These are phyloP conservation scores for Oryza punctata DNA, from an alignment of 176 grass and related monocot species.

Conservation along the genomic window DNA sequence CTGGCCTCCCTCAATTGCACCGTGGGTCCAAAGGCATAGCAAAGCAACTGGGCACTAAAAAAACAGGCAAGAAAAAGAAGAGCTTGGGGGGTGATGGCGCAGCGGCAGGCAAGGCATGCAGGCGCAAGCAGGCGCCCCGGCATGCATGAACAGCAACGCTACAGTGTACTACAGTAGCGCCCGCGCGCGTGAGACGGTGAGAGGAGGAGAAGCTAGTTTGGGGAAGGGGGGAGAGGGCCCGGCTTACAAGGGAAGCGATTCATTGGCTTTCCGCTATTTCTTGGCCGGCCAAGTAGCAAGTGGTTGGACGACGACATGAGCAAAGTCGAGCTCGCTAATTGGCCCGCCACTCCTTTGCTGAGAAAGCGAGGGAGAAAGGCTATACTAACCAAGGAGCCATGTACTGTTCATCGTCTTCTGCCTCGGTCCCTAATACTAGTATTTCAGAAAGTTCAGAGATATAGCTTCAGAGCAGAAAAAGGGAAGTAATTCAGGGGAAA, in stretches of 20 bases:
- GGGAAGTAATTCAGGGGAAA: not conserved
- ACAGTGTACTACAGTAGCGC: constrained; percentile 33
- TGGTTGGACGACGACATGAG: constrained; percentile 15
- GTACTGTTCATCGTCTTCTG: constrained; percentile 55
- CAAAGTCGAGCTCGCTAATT: constrained; percentile 15
- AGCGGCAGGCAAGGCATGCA: constrained; percentile 4
- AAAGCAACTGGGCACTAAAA: not conserved
- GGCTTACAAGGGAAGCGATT: constrained; percentile 34
- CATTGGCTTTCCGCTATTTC: constrained; percentile 48
- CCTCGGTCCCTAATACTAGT: not conserved
- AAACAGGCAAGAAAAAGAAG: not conserved
- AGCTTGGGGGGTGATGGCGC: constrained; percentile 9
- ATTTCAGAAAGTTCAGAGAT: not conserved
- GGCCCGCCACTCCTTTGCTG: constrained; percentile 36
- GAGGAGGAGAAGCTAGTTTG: not conserved
- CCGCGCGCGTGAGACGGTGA: constrained; percentile 4
- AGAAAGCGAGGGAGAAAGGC: constrained; percentile 35
- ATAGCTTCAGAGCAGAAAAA: not conserved
- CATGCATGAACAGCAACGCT: not conserved
- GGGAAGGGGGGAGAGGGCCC: not conserved
- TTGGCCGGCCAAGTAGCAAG: not conserved
- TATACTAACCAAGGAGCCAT: not conserved
- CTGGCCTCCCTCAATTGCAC: not conserved
- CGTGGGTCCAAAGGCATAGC: constrained; percentile 20
- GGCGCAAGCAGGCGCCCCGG: not conserved